Evolutionary conservation across 768 basidiomycete genomes (phyloP), one percentile per base, ranked within the genome.

Genomic region (Russula brevipes): DNA sequence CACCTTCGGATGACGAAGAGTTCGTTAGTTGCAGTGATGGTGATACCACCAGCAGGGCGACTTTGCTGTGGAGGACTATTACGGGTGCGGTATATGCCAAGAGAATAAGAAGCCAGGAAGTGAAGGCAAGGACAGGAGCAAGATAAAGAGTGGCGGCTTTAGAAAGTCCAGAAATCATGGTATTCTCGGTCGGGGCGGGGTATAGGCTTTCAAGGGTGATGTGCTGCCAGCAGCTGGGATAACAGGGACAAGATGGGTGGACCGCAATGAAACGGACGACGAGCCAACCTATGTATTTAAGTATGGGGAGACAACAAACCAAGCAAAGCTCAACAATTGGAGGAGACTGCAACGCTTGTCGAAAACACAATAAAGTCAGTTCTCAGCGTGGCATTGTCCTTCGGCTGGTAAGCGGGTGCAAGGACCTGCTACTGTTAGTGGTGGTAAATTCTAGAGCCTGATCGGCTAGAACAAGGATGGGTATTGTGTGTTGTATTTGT

Each of bases 81-180:
- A 76, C 77, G 0, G 90, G 90, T 0, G 90, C 82, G n/a, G 89
- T 75, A 65, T 82, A 88, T 4, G 85, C 80, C 65, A 92, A 82
- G 2, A 89, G 70, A 4, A 83, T 77, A 46, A 92, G 82, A 39
- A 91, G 68, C 54, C 87, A 75, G 10, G 88, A 81, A 5, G 88
- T 83, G 47, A 91, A 75, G 64, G 83, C 80, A 54, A 91, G 75
- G 5, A 88, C 30, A 30, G 88, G 87, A 2, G 88, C 80, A 56
- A 91, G 78, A 70, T 86, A 89, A 57, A 88, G 77, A 57, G 81
- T 85, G 67, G 83, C 76, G 59, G 82, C 81, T 78, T 85, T 89
- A 14, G 88, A 86, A 46, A 89, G 78, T 67, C 82, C 81, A 64
- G 84, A 76, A 69, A 91, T 84, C 90, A 91, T 92, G 69, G 56